phyloP scores from a whole-genome alignment of 306 rosid genomes.

The Vigna mungo region DNA sequence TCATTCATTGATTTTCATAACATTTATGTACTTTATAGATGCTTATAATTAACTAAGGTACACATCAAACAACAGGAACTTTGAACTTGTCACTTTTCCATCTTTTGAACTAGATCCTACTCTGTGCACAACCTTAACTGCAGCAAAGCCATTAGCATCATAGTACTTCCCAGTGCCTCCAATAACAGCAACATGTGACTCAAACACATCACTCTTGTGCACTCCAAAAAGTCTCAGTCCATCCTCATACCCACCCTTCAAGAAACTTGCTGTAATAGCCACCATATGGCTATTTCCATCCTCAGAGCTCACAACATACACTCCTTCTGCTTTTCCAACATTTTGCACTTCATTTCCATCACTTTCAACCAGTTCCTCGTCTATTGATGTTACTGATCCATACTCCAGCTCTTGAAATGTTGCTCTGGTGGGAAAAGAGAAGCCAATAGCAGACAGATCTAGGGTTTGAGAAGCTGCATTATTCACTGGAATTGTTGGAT shows the following conservation, averaged over 20 bases:
- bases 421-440: conserved; percentile 63
- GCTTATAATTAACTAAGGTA: conserved; percentile 58
- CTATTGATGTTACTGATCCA: conserved; percentile 60
- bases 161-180: conserved; percentile 80
- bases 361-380: conserved; percentile 55
- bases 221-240: conserved; percentile 76
- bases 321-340: conserved; percentile 74
- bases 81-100: conserved; percentile 44
- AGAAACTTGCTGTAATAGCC: conserved; percentile 59
- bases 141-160: conserved; percentile 71
- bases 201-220: conserved; percentile 54
- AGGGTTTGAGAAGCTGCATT: conserved; percentile 52
- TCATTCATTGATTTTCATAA: conserved; percentile 11
- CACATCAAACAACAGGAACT: conserved; percentile 67
- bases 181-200: conserved; percentile 83
- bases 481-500: conserved; percentile 37
- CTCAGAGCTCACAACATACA: conserved; percentile 66
- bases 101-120: conserved; percentile 40
- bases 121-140: conserved; percentile 57
- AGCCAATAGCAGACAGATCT: conserved; percentile 61
- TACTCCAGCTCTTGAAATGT: conserved; percentile 69
- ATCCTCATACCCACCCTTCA: conserved; percentile 44
- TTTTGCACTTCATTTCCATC: conserved; percentile 27
- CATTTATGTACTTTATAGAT: not conserved
- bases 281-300: conserved; percentile 74